phyloP scores from a whole-genome alignment of 768 basidiomycete species.

The Fistulinella prunicolor region DNA sequence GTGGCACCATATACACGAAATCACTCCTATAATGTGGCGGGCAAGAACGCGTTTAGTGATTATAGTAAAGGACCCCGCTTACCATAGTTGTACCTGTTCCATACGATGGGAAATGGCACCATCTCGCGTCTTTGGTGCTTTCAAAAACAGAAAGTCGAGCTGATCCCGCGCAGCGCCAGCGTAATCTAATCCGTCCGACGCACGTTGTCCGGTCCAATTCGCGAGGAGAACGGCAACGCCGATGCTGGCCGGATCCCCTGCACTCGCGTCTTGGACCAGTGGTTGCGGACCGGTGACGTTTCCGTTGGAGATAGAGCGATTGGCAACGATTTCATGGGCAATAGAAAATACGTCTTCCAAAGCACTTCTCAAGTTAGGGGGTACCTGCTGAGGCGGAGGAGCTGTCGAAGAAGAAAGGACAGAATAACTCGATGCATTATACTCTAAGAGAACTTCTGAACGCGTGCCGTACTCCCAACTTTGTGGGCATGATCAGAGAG shows the following conservation, averaged over 20 bases:
- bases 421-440: constrained; percentile 44
- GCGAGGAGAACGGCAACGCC: constrained; percentile 66
- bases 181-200: constrained; percentile 49
- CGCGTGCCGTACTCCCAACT: constrained; percentile 58
- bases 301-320: constrained; percentile 42
- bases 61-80: neutral
- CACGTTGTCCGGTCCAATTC: constrained; percentile 46
- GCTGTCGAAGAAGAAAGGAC: constrained; percentile 35
- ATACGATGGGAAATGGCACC: constrained; percentile 82
- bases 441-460: constrained; percentile 50
- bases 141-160: constrained; percentile 55
- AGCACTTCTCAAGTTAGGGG: constrained; percentile 22
- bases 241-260: constrained; percentile 76
- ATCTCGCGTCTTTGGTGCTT: constrained; percentile 60
- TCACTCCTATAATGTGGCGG: constrained; percentile 53
- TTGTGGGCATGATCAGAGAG: neutral
- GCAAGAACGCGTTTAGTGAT: neutral
- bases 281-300: constrained; percentile 52
- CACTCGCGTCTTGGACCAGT: constrained; percentile 56
- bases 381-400: constrained; percentile 27
- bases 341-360: constrained; percentile 59
- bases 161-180: constrained; percentile 63
- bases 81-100: constrained; percentile 72
- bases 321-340: constrained; percentile 45
- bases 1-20: constrained; percentile 82